Percentiles rank a stretch among this genome's conserved stretches.
Evolutionary conservation across 768 basidiomycete species (phyloP).

Genomic region (Suillus subluteus): DNA sequence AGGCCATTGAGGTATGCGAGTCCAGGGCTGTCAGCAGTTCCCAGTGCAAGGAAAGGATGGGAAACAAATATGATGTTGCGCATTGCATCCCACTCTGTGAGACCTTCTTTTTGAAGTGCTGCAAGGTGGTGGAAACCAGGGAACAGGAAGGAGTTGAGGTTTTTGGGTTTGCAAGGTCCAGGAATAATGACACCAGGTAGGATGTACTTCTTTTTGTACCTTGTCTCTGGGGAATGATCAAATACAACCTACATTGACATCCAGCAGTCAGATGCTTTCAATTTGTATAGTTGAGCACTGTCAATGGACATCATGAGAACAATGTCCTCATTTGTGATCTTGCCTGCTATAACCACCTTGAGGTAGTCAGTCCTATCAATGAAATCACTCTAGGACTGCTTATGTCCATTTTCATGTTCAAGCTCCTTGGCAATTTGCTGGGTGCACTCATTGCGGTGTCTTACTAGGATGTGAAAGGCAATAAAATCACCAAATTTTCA

Average conservation of each 20-base stretch:
- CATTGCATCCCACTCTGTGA: conserved; percentile 36
- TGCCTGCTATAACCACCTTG: too few relatives aligned
- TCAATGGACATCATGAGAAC: conserved; percentile 41
- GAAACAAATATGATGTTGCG: not conserved
- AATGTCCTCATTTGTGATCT: conserved; percentile 22
- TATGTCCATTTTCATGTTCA: too few relatives aligned
- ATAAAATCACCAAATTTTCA: too few relatives aligned
- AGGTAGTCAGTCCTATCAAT: too few relatives aligned
- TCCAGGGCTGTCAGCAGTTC: conserved; percentile 38
- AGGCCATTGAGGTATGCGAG: conserved; percentile 19
- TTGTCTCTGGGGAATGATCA: conserved; percentile 31
- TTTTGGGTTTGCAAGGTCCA: conserved; percentile 37
- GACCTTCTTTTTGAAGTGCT: conserved; percentile 34
- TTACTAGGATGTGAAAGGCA: too few relatives aligned
- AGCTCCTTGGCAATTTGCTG: too few relatives aligned
- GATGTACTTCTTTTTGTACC: too few relatives aligned
- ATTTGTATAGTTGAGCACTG: conserved; percentile 37
- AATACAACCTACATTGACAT: conserved; percentile 41
- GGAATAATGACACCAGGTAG: conserved; percentile 35
- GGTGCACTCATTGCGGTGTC: too few relatives aligned
- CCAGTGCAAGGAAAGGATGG: conserved; percentile 28
- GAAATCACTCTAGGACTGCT: too few relatives aligned
- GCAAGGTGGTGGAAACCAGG: conserved; percentile 37
- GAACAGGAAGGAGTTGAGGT: conserved; percentile 39
- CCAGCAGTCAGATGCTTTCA: conserved; percentile 38